Evolutionary conservation across 2,329 filamentous ascomycete genomes (phyloP).

Genomic region (Calonectria ilicicola): DNA sequence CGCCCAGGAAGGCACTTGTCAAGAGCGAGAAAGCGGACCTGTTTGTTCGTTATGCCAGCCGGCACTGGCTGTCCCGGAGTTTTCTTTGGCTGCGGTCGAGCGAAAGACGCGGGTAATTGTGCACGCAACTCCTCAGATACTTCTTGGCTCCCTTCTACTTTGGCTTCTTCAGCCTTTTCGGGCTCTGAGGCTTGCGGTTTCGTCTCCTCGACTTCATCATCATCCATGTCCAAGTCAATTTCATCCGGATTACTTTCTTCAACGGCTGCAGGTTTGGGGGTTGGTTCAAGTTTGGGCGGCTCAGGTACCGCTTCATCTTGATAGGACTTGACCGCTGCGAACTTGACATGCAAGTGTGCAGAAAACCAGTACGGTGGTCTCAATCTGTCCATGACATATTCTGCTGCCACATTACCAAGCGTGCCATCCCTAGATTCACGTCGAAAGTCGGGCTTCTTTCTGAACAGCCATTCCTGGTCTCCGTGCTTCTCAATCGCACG

Average conservation of each 20-base stretch:
- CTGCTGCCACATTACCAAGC: conserved; percentile 84
- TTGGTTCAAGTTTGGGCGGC: conserved; percentile 10
- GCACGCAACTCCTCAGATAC: conserved; percentile 76
- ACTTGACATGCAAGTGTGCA: conserved; percentile 93
- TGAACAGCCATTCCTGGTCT: conserved; percentile 75
- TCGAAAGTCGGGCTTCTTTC: conserved; percentile 79
- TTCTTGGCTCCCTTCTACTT: conserved; percentile 44
- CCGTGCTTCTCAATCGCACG: conserved; percentile 84
- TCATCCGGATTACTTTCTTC: conserved; percentile 70
- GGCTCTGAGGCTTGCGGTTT: background rate
- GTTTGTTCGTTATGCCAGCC: conserved; percentile 78
- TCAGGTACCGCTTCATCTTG: conserved; percentile 52
- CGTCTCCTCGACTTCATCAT: conserved; percentile 53
- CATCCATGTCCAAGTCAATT: conserved; percentile 76
- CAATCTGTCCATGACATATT: conserved; percentile 82
- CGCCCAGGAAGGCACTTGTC: conserved; percentile 89
- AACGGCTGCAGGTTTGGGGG: conserved; percentile 9
- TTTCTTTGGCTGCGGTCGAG: conserved; percentile 53
- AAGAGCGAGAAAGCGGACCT: conserved; percentile 86
- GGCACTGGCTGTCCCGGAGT: conserved; percentile 74
- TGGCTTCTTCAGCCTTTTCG: conserved; percentile 15
- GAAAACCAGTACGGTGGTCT: conserved; percentile 92
- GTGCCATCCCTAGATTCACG: conserved; percentile 80
- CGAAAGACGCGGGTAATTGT: conserved; percentile 82
- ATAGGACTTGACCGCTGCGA: conserved; percentile 75